These are phyloP conservation scores for Pythium angustatum DNA, from an alignment of 352 stramenopile species.

Conservation along the genomic window DNA sequence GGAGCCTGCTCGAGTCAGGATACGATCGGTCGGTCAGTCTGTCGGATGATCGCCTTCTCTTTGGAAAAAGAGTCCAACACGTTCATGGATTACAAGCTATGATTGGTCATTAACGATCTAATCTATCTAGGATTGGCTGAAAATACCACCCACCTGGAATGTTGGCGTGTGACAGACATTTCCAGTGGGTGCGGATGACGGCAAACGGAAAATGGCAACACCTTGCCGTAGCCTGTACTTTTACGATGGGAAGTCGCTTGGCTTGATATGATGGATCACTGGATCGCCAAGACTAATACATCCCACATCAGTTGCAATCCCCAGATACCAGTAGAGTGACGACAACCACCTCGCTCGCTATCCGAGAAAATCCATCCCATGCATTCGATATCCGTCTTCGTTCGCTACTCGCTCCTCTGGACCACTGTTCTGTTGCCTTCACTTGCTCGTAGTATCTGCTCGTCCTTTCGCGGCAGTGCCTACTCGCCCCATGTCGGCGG, in stretches of 20 bases:
- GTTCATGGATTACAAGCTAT: background rate
- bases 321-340: too few species aligned
- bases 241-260: too few species aligned
- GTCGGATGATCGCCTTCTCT: conserved; percentile 11
- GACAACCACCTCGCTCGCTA: too few species aligned
- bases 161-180: conserved; percentile 32
- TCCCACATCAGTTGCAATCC: too few species aligned
- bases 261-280: too few species aligned
- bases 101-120: conserved; percentile 11
- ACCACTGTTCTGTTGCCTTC: background rate
- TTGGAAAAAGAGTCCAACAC: background rate
- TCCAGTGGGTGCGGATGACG: conserved; percentile 2
- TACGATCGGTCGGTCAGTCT: background rate
- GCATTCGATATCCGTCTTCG: background rate
- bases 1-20: too few species aligned
- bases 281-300: too few species aligned
- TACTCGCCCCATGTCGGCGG: conserved; percentile 69
- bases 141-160: conserved; percentile 6
- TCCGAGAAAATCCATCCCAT: background rate
- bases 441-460: background rate
- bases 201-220: background rate
- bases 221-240: too few species aligned
- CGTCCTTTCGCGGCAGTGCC: background rate
- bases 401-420: background rate
- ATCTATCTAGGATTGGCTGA: conserved; percentile 10